Evolutionary conservation across 2,329 filamentous ascomycete genomes (phyloP), one percentile per base, ranked within the genome.

Genomic region (Aspergillus sp.): DNA sequence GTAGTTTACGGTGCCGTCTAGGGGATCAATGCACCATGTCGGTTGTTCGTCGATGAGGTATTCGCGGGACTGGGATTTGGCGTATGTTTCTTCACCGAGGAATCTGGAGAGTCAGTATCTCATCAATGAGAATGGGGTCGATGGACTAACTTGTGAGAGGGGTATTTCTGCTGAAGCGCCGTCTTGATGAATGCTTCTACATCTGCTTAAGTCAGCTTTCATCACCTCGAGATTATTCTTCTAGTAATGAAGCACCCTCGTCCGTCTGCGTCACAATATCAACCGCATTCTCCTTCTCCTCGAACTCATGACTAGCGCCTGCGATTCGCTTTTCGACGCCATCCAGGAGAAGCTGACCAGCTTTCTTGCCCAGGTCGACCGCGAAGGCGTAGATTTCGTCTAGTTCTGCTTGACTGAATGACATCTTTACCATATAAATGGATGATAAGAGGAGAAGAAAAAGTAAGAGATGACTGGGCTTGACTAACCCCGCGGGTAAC

Each of bases 191-290:
- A 88, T 13, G 77, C 72, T 66, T 90, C 86, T 35, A 88, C 82
- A 58, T 88, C 84, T 87, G 58, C 12, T 7, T n/a, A 7, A n/a
- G 42, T 55, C 13, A 54, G 47, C 25, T 43, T 2, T 5, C n/a
- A 13, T 43, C 19, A n/a, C 9, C 13, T 17, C n/a, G 6, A 32
- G 7, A 3, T 5, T 2, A 30, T 33, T 12, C n/a, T 22, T 5
- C 13, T 17, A 12, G n/a, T 25, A 9, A 17, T 1, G 5, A 30
- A 17, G 59, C 66, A 85, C 84, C 83, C 67, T 85, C 78, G 61
- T 90, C 86, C 0, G 84, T 86, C 68, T 88, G 80, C 7, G 85
- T 90, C 17, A 90, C 86, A 52, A 90, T 80, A 63, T 90, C 86
- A 9, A 90, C 86, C 1, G 85, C 78, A 61, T 80, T 88, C 55